These are phyloP conservation scores for Tanacetum coccineum DNA, from an alignment of 129 eudicot species.

Conservation along the genomic window DNA sequence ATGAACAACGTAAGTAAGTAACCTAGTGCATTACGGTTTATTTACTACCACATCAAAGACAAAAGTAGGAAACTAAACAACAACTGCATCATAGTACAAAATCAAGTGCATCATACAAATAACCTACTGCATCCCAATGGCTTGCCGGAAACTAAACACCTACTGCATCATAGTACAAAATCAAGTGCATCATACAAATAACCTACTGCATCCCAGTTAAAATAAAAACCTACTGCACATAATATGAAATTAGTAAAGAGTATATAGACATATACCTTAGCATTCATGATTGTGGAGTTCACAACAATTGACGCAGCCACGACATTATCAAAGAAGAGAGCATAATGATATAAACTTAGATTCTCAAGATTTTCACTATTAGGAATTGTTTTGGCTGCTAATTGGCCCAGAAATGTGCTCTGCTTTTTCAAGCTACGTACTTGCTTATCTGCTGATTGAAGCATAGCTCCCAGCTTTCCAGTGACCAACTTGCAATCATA, in stretches of 20 bases:
- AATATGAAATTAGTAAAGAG: background rate
- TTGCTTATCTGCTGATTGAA: slow-evolving; percentile 90
- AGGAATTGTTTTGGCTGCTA: slow-evolving; percentile 95
- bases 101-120: too few species aligned
- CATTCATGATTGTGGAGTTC: slow-evolving; percentile 75
- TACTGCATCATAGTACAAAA: too few species aligned
- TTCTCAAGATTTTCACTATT: slow-evolving; percentile 78
- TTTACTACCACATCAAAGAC: too few species aligned
- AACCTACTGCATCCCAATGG: too few species aligned
- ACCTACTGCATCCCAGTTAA: too few species aligned
- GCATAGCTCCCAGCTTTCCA: slow-evolving; percentile 91
- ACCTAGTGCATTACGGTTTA: too few species aligned
- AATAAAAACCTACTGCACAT: too few species aligned
- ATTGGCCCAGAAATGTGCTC: slow-evolving; percentile 88
- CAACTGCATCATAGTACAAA: too few species aligned
- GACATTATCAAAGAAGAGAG: slow-evolving; percentile 90
- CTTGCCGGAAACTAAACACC: too few species aligned
- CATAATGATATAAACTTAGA: slow-evolving; percentile 84
- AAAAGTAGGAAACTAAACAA: too few species aligned
- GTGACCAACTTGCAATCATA: slow-evolving; percentile 85
- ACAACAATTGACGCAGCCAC: slow-evolving; percentile 97
- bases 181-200: too few species aligned
- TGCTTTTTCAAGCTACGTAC: slow-evolving; percentile 89
- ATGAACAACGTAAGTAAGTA: too few species aligned
- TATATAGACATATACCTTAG: slow-evolving; percentile 51